Conservation (phyloP, 208 protist genomes). For the Trypanosoma scelopori region DNA sequence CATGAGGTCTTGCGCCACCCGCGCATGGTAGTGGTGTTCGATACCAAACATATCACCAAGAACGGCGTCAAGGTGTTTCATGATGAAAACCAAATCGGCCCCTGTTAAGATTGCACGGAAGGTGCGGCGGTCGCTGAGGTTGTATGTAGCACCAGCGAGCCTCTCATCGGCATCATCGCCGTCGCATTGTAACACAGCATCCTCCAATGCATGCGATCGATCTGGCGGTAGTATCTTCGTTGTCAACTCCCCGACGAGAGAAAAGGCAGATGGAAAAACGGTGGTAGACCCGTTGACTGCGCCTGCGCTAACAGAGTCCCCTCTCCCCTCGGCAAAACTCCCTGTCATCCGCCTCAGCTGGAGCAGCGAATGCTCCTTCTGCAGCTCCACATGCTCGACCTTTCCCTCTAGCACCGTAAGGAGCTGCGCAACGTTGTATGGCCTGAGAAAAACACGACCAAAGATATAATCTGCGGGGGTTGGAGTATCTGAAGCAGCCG, state of each 20-base stretch:
- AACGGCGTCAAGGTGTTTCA: conserved; percentile 67
- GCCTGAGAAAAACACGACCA: conserved; percentile 81
- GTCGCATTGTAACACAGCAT: conserved; percentile 15
- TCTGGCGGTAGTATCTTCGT: conserved; percentile 15
- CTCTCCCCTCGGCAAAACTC: neutral
- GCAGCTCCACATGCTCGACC: conserved; percentile 24
- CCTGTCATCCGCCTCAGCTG: conserved; percentile 23
- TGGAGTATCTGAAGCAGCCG: conserved; percentile 5
- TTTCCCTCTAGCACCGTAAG: conserved; percentile 76
- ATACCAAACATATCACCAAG: conserved; percentile 77
- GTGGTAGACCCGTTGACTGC: neutral
- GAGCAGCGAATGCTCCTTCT: conserved; percentile 53
- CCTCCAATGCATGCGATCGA: neutral
- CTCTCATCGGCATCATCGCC: conserved; percentile 18
- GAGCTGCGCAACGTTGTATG: conserved; percentile 85
- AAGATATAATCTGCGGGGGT: conserved; percentile 54
- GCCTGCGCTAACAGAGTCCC: neutral
- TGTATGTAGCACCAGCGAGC: conserved; percentile 33
- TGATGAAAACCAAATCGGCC: conserved; percentile 66
- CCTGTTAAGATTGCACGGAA: conserved; percentile 47
- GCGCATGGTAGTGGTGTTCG: conserved; percentile 54
- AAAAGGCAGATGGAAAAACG: conserved; percentile 27
- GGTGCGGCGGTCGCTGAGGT: conserved; percentile 45
- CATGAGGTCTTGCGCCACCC: conserved; percentile 28
- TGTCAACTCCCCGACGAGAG: conserved; percentile 43